Percentiles rank a stretch among this genome's conserved stretches.
phyloP scores from a whole-genome alignment of 2,329 filamentous ascomycete genomes.

The Trichophyton mentagrophytes region DNA sequence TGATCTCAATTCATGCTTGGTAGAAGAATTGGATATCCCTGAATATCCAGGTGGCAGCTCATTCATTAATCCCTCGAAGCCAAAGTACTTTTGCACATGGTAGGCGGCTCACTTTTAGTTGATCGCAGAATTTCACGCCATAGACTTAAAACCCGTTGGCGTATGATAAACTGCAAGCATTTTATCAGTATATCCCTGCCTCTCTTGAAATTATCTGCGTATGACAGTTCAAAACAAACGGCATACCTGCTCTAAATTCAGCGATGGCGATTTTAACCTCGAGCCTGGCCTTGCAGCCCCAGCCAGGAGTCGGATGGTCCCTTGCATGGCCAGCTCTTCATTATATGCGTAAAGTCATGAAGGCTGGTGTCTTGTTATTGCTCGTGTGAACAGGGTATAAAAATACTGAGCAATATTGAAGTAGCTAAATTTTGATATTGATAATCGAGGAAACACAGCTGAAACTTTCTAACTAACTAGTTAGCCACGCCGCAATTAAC shows the following conservation, averaged over 20 bases:
- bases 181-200: conserved; percentile 5
- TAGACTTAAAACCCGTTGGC: conserved; percentile 31
- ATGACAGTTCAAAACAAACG: neutral
- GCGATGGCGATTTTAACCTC: conserved; percentile 24
- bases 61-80: neutral
- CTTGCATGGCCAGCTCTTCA: neutral
- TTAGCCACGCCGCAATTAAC: neutral
- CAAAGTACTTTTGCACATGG: neutral
- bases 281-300: conserved; percentile 21
- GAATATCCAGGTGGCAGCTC: neutral
- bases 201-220: neutral
- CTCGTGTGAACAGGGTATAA: neutral
- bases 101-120: conserved; percentile 24
- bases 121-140: conserved; percentile 33
- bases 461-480: no score
- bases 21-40: conserved; percentile 31
- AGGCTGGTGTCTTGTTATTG: neutral
- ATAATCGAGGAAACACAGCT: neutral
- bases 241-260: conserved; percentile 30
- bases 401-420: neutral
- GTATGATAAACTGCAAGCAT: conserved; percentile 29
- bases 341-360: neutral
- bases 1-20: conserved; percentile 29
- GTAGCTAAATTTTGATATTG: neutral
- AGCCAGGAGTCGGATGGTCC: conserved; percentile 10